phyloP scores from a whole-genome alignment of 2,329 filamentous ascomycete species.

The Claviceps purpurea region DNA sequence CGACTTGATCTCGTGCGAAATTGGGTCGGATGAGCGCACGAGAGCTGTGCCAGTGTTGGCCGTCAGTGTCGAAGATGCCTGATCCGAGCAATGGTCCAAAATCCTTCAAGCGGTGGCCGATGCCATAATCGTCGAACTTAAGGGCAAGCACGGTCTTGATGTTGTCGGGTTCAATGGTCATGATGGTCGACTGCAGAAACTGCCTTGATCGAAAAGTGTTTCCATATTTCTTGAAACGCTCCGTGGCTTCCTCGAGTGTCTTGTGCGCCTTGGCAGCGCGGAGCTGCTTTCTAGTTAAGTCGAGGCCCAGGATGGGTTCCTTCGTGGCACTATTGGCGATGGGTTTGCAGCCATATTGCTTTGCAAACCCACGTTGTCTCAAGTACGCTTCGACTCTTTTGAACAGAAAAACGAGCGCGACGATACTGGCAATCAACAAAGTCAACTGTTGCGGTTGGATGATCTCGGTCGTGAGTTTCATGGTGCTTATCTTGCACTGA shows the following conservation, averaged over 20 bases:
- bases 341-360: slow-evolving; percentile 3
- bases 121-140: slow-evolving; percentile 15
- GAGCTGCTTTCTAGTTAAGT: not conserved
- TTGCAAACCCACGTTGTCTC: not conserved
- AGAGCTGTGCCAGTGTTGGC: slow-evolving; percentile 20
- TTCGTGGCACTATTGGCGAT: not conserved
- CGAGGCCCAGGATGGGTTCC: slow-evolving; percentile 4
- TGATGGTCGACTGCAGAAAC: slow-evolving; percentile 4
- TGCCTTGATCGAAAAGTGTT: slow-evolving; percentile 1
- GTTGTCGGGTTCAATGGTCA: slow-evolving; percentile 15
- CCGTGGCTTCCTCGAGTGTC: not conserved
- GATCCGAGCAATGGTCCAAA: slow-evolving; percentile 29
- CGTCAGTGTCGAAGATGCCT: slow-evolving; percentile 15
- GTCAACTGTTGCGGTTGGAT: not conserved
- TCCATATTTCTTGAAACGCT: not conserved
- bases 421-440: not conserved
- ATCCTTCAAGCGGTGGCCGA: slow-evolving; percentile 11
- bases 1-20: slow-evolving; percentile 28
- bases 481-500: not conserved
- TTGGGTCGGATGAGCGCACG: slow-evolving; percentile 26
- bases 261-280: slow-evolving; percentile 1
- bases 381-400: not conserved
- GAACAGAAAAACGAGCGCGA: not conserved
- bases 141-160: slow-evolving; percentile 16
- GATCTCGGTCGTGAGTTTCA: not conserved